A percentile compares a stretch with the other conserved stretches of the same genome.
These are phyloP conservation scores for Tilletia horrida DNA, from an alignment of 1,284 basidiomycete species.

Conservation along the genomic window DNA sequence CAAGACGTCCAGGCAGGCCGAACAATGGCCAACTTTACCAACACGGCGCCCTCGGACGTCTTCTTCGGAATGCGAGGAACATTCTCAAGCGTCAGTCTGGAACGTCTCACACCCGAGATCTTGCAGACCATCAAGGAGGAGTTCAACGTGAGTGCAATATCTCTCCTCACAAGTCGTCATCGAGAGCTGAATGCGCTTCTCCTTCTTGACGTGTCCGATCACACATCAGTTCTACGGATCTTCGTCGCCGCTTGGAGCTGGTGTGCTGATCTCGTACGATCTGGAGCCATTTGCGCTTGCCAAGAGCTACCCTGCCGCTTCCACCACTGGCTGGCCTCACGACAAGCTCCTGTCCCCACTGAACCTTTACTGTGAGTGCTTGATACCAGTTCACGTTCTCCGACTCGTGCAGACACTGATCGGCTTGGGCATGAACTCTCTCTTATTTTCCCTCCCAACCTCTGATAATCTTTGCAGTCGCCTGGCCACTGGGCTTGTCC, in stretches of 20 bases:
- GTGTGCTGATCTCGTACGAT: conserved; percentile 15
- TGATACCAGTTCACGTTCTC: not conserved
- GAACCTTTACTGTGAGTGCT: conserved; percentile 17
- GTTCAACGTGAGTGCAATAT: conserved; percentile 7
- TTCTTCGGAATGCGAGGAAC: conserved; percentile 11
- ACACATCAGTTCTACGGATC: not conserved
- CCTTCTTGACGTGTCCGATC: not conserved
- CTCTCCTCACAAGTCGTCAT: not conserved
- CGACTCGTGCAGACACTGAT: not conserved
- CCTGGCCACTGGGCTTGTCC: conserved; percentile 13
- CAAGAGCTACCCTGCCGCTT: not conserved
- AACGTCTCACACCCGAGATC: conserved; percentile 10
- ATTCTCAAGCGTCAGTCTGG: not conserved
- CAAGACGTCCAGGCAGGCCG: not conserved
- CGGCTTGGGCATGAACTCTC: not conserved
- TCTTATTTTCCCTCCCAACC: not conserved
- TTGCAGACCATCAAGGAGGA: conserved; percentile 6
- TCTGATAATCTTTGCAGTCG: not conserved
- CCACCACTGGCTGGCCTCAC: conserved; percentile 7
- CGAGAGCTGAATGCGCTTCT: not conserved
- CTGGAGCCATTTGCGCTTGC: not conserved
- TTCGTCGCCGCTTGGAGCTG: not conserved
- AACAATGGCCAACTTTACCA: conserved; percentile 10
- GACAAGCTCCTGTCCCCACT: not conserved
- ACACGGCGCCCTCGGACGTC: not conserved